phyloP scores from a whole-genome alignment of 768 basidiomycete species.

The Heimioporus sp. region DNA sequence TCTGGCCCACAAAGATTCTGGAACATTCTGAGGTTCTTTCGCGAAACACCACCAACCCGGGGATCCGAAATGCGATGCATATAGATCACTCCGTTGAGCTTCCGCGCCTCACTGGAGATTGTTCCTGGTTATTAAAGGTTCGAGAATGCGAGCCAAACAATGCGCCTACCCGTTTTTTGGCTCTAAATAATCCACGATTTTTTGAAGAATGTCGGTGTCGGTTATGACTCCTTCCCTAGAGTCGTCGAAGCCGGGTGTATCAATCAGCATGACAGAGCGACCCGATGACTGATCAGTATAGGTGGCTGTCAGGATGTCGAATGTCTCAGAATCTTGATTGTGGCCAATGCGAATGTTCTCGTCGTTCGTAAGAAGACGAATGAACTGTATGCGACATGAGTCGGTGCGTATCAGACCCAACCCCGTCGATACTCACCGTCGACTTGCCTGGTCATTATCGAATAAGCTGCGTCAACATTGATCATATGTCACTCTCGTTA shows the following conservation, averaged over 20 bases:
- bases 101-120: conserved; percentile 5
- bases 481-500: background rate
- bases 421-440: conserved; percentile 1
- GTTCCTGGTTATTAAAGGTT: background rate
- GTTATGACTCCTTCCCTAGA: conserved; percentile 9
- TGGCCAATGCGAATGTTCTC: conserved; percentile 9
- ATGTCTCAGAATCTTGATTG: conserved; percentile 5
- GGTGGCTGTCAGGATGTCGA: background rate
- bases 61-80: conserved; percentile 46
- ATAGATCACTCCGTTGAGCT: conserved; percentile 44
- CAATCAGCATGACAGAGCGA: conserved; percentile 14
- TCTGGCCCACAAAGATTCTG: conserved; percentile 42
- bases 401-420: background rate
- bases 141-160: background rate
- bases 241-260: conserved; percentile 14
- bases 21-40: conserved; percentile 44
- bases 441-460: conserved; percentile 1
- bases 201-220: conserved; percentile 21
- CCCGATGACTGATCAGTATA: background rate
- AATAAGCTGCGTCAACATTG: background rate
- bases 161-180: background rate
- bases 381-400: background rate
- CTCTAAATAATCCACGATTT: conserved; percentile 8
- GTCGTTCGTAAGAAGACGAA: conserved; percentile 3
- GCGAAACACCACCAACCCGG: conserved; percentile 41